phyloP scores from a whole-genome alignment of 2,329 filamentous ascomycete species.

The Periconia sp. region DNA sequence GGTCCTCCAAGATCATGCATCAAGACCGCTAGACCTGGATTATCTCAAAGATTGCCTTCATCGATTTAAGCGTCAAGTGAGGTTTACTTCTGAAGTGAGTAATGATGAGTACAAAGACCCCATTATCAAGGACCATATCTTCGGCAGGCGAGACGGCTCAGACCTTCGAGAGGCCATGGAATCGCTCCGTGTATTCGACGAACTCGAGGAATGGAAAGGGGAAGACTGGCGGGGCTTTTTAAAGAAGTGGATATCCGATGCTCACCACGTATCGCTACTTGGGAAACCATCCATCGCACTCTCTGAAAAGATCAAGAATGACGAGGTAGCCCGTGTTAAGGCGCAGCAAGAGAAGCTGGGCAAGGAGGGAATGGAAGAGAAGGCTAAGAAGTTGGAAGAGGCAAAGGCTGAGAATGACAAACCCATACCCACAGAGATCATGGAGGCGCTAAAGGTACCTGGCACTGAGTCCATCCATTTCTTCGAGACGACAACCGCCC shows the following conservation, averaged over 20 bases:
- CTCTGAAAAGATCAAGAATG: constrained; percentile 78
- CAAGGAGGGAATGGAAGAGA: constrained; percentile 76
- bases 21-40: constrained; percentile 82
- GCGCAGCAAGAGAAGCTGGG: constrained; percentile 81
- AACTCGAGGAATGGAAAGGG: constrained; percentile 80
- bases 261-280: constrained; percentile 84
- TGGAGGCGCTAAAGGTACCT: constrained; percentile 83
- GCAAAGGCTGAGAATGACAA: constrained; percentile 90
- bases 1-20: constrained; percentile 79
- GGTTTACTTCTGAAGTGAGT: constrained; percentile 81
- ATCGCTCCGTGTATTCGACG: constrained; percentile 63
- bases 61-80: constrained; percentile 79
- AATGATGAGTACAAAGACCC: constrained; percentile 82
- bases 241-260: constrained; percentile 82
- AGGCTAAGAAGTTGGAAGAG: constrained; percentile 76
- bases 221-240: constrained; percentile 83
- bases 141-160: constrained; percentile 80
- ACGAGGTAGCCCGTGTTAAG: constrained; percentile 79
- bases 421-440: constrained; percentile 80
- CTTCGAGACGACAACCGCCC: constrained; percentile 83
- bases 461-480: constrained; percentile 92
- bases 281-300: constrained; percentile 84
- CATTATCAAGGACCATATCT: constrained; percentile 91
- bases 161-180: constrained; percentile 49
- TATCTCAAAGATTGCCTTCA: constrained; percentile 89